A percentile compares a stretch with the other conserved stretches of the same genome.
These are phyloP conservation scores for Euphorbia peplus DNA, from an alignment of 345 rosid species.

Conservation along the genomic window DNA sequence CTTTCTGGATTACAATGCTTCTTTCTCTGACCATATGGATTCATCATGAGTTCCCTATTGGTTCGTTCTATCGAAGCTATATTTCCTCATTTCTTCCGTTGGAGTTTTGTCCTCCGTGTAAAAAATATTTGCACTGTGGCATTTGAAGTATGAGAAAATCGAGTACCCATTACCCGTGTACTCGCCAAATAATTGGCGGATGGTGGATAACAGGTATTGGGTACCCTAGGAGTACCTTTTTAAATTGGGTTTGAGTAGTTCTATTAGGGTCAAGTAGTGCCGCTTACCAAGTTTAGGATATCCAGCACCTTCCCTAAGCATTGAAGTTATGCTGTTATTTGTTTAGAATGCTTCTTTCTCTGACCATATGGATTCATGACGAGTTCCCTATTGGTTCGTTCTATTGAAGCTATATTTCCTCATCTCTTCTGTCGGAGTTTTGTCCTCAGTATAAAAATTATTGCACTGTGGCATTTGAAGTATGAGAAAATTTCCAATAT, in stretches of 20 bases:
- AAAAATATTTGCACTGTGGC: too few relatives aligned
- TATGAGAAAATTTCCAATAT: slow-evolving; percentile 18
- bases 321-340: not conserved
- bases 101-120: too few relatives aligned
- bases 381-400: slow-evolving; percentile 47
- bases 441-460: not conserved
- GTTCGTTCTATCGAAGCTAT: slow-evolving; percentile 58
- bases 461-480: slow-evolving; percentile 8
- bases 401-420: slow-evolving; percentile 43
- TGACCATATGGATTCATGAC: slow-evolving; percentile 33
- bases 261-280: too few relatives aligned
- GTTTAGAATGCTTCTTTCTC: slow-evolving; percentile 37
- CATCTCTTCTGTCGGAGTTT: slow-evolving; percentile 15
- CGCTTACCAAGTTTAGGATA: too few relatives aligned
- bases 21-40: slow-evolving; percentile 40
- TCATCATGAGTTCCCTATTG: slow-evolving; percentile 25
- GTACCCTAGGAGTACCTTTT: too few relatives aligned
- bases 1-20: slow-evolving; percentile 25
- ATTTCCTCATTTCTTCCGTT: slow-evolving; percentile 21
- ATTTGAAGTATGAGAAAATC: too few relatives aligned
- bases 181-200: too few relatives aligned
- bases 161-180: too few relatives aligned
- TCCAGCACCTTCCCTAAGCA: too few relatives aligned
- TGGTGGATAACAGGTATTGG: too few relatives aligned
- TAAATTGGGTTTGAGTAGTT: too few relatives aligned